These are phyloP conservation scores for Fusarium hostae DNA, from an alignment of 2,329 filamentous ascomycete genomes.

Conservation along the genomic window DNA sequence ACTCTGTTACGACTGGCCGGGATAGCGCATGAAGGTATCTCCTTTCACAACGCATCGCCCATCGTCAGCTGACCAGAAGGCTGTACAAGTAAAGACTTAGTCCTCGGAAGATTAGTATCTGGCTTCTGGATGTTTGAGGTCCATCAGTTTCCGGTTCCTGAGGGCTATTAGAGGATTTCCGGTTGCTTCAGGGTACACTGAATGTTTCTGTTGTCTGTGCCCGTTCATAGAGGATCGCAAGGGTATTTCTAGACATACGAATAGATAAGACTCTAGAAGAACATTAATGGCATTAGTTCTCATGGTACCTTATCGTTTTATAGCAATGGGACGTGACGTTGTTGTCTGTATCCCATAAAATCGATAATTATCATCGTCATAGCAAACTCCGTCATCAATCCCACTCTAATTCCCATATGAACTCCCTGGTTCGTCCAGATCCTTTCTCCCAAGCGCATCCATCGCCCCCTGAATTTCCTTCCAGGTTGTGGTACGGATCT, in stretches of 20 bases:
- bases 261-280: not conserved
- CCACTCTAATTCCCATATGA: not conserved
- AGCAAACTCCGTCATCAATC: not conserved
- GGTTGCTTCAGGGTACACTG: not conserved
- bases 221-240: not conserved
- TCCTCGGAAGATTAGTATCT: not conserved
- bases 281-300: not conserved
- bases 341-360: not conserved
- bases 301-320: not conserved
- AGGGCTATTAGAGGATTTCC: too few species aligned
- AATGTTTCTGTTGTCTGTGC: not conserved
- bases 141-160: not conserved
- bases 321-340: not conserved
- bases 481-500: conserved; percentile 46
- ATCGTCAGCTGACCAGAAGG: not conserved
- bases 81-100: not conserved
- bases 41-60: not conserved
- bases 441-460: conserved; percentile 43
- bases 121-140: not conserved
- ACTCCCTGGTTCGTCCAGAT: conserved; percentile 39
- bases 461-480: conserved; percentile 44
- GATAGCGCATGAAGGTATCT: not conserved
- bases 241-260: not conserved
- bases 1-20: too few species aligned
- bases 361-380: not conserved